Percentiles rank a stretch among this genome's conserved stretches.
Conservation (phyloP, 106 monocot genomes). For the Allium cepa region DNA sequence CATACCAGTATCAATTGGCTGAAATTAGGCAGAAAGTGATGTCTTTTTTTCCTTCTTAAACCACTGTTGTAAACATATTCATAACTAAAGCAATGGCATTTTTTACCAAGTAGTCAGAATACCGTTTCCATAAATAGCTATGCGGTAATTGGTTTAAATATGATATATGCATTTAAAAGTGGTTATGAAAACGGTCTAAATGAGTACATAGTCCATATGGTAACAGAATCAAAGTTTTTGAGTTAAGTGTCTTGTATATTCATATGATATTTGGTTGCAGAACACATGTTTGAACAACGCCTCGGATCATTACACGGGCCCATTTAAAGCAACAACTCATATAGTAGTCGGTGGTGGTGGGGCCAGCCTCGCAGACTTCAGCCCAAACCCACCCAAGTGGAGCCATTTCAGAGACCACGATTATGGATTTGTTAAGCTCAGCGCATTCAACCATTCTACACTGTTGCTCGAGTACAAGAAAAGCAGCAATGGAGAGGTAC, state of each 20-base stretch:
- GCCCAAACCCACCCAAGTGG: conserved; percentile 36
- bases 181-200: neutral
- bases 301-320: conserved; percentile 47
- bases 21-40: too few relatives aligned
- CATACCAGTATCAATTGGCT: too few relatives aligned
- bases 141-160: neutral
- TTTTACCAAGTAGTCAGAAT: too few relatives aligned
- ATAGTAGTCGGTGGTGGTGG: conserved; percentile 85
- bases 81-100: too few relatives aligned
- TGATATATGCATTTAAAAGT: neutral
- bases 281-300: conserved; percentile 38
- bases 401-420: conserved; percentile 58
- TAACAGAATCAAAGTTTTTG: neutral
- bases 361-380: conserved; percentile 49
- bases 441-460: conserved; percentile 59
- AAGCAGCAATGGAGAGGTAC: conserved; percentile 64
- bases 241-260: neutral
- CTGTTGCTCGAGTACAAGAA: conserved; percentile 77
- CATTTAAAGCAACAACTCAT: conserved; percentile 75
- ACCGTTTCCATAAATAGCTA: neutral
- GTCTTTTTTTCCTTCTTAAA: too few relatives aligned
- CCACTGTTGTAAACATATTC: too few relatives aligned
- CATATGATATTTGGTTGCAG: conserved; percentile 17
- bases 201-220: neutral
- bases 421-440: conserved; percentile 74